Evolutionary conservation across 2,329 filamentous ascomycete species (phyloP).

Genomic region (Spiromastix sp.): DNA sequence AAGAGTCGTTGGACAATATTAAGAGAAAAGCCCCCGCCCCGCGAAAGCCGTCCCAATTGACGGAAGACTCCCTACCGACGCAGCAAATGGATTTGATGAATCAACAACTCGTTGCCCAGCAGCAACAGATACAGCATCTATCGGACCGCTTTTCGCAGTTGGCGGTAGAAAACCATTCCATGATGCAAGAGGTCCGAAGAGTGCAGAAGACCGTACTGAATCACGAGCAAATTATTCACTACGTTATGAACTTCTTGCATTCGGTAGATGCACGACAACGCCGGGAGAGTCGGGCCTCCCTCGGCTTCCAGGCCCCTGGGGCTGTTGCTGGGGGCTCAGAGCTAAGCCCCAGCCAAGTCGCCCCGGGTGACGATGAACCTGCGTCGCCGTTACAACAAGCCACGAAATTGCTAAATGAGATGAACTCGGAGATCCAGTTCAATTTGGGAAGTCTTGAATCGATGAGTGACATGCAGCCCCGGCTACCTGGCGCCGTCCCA

Average conservation of each 20-base stretch:
- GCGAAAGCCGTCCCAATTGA: conserved; percentile 57
- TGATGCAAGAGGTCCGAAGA: conserved; percentile 53
- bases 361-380: conserved; percentile 48
- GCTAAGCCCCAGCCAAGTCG: conserved; percentile 36
- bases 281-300: conserved; percentile 45
- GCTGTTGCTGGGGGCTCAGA: conserved; percentile 27
- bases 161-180: conserved; percentile 53
- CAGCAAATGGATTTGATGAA: conserved; percentile 86
- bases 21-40: conserved; percentile 88
- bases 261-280: conserved; percentile 54
- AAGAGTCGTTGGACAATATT: conserved; percentile 94
- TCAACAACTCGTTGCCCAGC: conserved; percentile 77
- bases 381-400: conserved; percentile 60
- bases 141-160: conserved; percentile 79
- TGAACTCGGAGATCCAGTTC: conserved; percentile 54
- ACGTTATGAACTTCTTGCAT: conserved; percentile 59
- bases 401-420: conserved; percentile 54
- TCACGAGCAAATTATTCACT: conserved; percentile 61
- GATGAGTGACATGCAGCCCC: conserved; percentile 49
- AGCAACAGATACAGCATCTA: conserved; percentile 81
- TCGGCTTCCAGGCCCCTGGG: conserved; percentile 32
- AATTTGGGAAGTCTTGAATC: conserved; percentile 56
- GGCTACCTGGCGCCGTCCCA: conserved; percentile 45
- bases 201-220: conserved; percentile 62
- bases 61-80: conserved; percentile 66